A percentile compares a stretch with the other conserved stretches of the same genome.
Evolutionary conservation across 495 filamentous ascomycete genomes (phyloP).

Genomic region (Aspergillus nanangensis): DNA sequence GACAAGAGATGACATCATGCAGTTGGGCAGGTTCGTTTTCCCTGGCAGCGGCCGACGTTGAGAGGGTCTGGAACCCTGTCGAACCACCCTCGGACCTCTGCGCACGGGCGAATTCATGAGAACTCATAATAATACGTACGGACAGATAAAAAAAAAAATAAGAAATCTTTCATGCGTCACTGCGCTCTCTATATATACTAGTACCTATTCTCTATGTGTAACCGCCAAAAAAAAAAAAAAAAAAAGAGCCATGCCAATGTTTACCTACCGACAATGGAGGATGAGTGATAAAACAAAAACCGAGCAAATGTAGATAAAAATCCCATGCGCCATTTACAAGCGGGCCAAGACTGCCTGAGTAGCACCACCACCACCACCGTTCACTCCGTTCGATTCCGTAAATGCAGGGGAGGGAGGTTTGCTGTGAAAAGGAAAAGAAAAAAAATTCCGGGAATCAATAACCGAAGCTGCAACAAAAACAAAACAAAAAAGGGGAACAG

Average conservation of each 20-base stretch:
- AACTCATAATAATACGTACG: no score
- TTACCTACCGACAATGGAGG: no score
- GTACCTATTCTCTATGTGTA: conserved; percentile 11
- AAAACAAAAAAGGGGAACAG: conserved; percentile 9
- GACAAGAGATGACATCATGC: conserved; percentile 17
- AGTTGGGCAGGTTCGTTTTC: not conserved
- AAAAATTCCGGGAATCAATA: conserved; percentile 27
- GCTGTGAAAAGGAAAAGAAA: conserved; percentile 18
- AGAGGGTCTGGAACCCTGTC: not conserved
- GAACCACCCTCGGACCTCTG: conserved; percentile 2
- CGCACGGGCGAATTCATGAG: no score
- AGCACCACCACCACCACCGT: conserved; percentile 9
- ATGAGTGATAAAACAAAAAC: not conserved
- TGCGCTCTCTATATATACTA: conserved; percentile 8
- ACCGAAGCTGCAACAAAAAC: no score
- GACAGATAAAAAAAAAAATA: not conserved
- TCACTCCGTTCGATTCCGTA: conserved; percentile 6
- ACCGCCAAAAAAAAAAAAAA: not conserved
- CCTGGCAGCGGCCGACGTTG: not conserved
- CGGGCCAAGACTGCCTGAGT: conserved; percentile 10
- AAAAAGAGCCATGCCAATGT: not conserved
- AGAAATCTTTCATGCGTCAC: not conserved
- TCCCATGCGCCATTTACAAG: conserved; percentile 8
- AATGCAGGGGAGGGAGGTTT: conserved; percentile 11
- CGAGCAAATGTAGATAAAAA: not conserved